Conservation (phyloP, 495 filamentous ascomycete species). For the Tuber microsphaerosporum region DNA sequence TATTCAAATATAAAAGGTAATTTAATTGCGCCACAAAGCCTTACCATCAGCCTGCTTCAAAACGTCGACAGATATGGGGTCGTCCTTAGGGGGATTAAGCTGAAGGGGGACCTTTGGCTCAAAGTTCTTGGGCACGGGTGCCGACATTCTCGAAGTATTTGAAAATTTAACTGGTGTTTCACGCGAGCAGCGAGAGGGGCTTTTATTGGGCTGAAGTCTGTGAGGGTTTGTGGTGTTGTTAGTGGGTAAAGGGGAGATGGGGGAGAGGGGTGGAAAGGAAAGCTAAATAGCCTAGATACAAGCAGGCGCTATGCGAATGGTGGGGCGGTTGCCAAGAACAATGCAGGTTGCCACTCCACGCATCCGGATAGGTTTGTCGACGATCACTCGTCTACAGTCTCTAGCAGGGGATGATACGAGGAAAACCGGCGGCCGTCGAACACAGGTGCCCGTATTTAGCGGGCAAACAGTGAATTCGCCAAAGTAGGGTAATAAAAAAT, state of each 20-base stretch:
- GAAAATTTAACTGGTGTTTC: background rate
- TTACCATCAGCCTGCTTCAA: constrained; percentile 76
- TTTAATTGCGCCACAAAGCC: constrained; percentile 20
- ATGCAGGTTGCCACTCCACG: background rate
- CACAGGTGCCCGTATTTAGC: too few relatives aligned
- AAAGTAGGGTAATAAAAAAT: too few relatives aligned
- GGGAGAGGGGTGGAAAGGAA: background rate
- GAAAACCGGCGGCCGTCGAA: background rate
- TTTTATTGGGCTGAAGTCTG: background rate
- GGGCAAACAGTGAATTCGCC: too few relatives aligned
- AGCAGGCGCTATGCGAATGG: background rate
- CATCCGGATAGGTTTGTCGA: background rate
- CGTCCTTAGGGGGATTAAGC: constrained; percentile 79
- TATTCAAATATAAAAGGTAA: background rate
- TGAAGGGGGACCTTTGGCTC: constrained; percentile 75
- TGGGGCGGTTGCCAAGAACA: background rate
- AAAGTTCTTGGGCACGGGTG: constrained; percentile 53
- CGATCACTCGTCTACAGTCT: background rate
- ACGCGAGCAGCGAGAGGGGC: background rate
- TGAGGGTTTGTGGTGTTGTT: background rate
- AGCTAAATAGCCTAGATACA: background rate
- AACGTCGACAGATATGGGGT: constrained; percentile 67
- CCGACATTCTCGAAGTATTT: constrained; percentile 46
- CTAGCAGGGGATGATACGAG: too few relatives aligned
- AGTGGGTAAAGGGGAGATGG: background rate